phyloP scores from a whole-genome alignment of 2,329 filamentous ascomycete species.

The Diaporthe humulicola region DNA sequence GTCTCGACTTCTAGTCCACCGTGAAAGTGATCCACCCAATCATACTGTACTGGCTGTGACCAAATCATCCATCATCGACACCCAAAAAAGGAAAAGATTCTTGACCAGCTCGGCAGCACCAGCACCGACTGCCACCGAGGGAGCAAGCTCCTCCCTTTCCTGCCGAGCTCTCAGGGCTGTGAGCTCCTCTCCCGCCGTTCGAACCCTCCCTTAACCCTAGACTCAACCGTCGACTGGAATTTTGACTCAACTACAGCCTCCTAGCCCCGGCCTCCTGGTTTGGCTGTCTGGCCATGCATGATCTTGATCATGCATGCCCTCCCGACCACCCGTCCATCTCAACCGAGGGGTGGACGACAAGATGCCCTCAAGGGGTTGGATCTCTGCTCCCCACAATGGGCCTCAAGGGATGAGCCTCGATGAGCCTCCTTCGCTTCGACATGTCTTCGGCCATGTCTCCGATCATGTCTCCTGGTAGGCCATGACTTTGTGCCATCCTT shows the following conservation, averaged over 20 bases:
- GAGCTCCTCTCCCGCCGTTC: neutral
- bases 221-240: slow-evolving; percentile 40
- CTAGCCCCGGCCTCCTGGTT: slow-evolving; percentile 9
- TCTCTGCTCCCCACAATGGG: slow-evolving; percentile 19
- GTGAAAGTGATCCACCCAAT: neutral
- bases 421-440: slow-evolving; percentile 4
- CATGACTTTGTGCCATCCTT: slow-evolving; percentile 28
- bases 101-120: neutral
- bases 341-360: neutral
- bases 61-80: neutral
- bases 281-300: neutral
- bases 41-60: neutral
- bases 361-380: slow-evolving; percentile 37
- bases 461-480: slow-evolving; percentile 33
- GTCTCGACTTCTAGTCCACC: neutral
- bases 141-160: neutral
- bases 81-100: neutral
- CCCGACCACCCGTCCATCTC: neutral
- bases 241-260: slow-evolving; percentile 38
- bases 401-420: slow-evolving; percentile 38
- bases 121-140: no score
- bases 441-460: slow-evolving; percentile 21
- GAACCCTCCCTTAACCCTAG: slow-evolving; percentile 1
- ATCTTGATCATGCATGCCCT: no score
- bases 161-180: neutral